Base-by-base conservation (phyloP, 2,329 filamentous ascomycete genomes). In the Elsinoe arachidis region DNA sequence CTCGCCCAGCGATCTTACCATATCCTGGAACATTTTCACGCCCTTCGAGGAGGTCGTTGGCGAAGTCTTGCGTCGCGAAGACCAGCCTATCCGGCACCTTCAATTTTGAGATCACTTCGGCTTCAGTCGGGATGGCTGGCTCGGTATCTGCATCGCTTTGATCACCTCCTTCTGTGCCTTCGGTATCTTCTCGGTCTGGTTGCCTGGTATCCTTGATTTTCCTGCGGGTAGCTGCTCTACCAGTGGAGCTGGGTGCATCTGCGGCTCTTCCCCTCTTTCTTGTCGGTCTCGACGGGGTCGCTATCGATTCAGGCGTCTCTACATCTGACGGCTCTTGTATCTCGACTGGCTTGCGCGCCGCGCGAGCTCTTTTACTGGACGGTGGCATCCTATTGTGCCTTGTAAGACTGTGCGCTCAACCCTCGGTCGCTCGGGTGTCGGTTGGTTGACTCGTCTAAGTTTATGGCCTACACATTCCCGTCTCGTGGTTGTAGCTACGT, bases 1-100 rank as follows among this genome's bases (percentile, higher is more conserved):
- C 86, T 62, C 84, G 82, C 14, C 87, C 88, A 17, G 87, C 84
- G 60, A 93, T 85, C 74, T 92, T 92, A 57, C 88, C 88, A 69
- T 88, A 93, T 35, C 88, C 88, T 5, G 74, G 72, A 33, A 76
- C 73, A 63, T 74, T 64, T 69, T 74, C 66, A 67, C 70, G 64
- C 61, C 74, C 68, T 67, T 73, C 72, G 51, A 78, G 73, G 46
- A 78, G 67, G 57, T 77, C 73, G 58, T 80, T 76, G 1, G 78
- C 77, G 63, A 83, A 86, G 47, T 80, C 73, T 39, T 84, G 66
- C 1, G 76, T 69, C n/a, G 78, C 76, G 60, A 84, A 80, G 1
- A 86, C 75, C 1, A 79, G 68, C 62, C 76, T 75, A 51, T 70
- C 67, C 15, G 76, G 73, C 19, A 73, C 68, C 60, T 71, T 72